Conservation (phyloP, 148 eudicot species). For the Linanthus parryae region DNA sequence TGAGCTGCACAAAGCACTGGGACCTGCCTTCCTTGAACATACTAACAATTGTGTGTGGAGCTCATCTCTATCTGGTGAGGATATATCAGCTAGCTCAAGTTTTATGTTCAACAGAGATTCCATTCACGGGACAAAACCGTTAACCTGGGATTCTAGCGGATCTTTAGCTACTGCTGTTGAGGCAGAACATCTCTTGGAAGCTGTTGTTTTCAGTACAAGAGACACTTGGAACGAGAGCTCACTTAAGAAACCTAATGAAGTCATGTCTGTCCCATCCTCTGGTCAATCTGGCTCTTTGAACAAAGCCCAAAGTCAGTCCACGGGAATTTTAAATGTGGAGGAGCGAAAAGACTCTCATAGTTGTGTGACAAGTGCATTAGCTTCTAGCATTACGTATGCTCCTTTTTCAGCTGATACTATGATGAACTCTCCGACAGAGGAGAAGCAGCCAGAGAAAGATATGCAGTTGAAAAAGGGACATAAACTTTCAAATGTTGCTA, state of each 20-base stretch:
- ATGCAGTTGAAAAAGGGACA: conserved; percentile 18
- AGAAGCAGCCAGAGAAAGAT: conserved; percentile 23
- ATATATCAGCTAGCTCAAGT: conserved; percentile 9
- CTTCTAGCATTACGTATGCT: conserved; percentile 11
- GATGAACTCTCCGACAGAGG: conserved; percentile 25
- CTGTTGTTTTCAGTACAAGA: conserved; percentile 25
- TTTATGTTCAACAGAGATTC: conserved; percentile 9
- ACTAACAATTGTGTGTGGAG: conserved; percentile 7
- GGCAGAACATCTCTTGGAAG: conserved; percentile 33
- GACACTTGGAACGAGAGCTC: conserved; percentile 22
- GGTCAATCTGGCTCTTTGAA: conserved; percentile 24
- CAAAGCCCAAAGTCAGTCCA: conserved; percentile 19
- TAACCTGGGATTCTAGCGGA: conserved; percentile 19
- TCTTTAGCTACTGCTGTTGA: conserved; percentile 21
- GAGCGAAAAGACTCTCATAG: conserved; percentile 16
- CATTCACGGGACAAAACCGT: conserved; percentile 12
- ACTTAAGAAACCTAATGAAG: conserved; percentile 10
- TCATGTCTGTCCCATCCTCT: conserved; percentile 20
- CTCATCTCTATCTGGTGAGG: conserved; percentile 10
- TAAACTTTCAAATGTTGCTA: conserved; percentile 22
- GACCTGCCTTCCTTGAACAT: conserved; percentile 17
- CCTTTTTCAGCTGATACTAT: conserved; percentile 37
- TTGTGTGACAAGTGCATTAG: conserved; percentile 14
- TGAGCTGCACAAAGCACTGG: conserved; percentile 44
- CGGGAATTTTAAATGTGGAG: conserved; percentile 12